These are phyloP conservation scores for Davidsoniella eucalypti DNA, from an alignment of 2,329 filamentous ascomycete genomes.

Conservation along the genomic window DNA sequence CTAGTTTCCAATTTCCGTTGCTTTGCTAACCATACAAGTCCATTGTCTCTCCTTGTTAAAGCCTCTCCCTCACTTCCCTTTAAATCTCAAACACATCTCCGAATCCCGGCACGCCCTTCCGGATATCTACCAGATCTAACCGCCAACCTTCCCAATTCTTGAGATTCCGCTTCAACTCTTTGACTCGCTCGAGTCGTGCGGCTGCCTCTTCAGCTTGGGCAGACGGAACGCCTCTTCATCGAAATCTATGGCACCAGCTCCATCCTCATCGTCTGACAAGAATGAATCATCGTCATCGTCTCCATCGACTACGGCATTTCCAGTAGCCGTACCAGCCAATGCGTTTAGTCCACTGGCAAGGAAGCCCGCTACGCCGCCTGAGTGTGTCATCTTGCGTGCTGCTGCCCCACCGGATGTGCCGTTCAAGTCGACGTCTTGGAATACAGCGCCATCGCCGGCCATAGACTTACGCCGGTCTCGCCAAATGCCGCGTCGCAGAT, in stretches of 20 bases:
- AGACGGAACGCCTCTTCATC: constrained; percentile 49
- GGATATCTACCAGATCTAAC: constrained; percentile 45
- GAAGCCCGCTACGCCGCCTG: constrained; percentile 39
- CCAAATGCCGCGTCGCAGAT: constrained; percentile 76
- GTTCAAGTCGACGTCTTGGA: constrained; percentile 73
- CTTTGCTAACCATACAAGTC: no score
- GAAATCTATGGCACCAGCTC: constrained; percentile 31
- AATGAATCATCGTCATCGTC: constrained; percentile 29
- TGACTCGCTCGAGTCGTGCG: constrained; percentile 44
- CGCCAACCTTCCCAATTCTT: constrained; percentile 54
- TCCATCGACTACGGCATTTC: not conserved
- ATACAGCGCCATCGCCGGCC: constrained; percentile 42
- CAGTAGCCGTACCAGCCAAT: constrained; percentile 31
- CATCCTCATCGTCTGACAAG: constrained; percentile 33
- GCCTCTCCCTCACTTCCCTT: not conserved
- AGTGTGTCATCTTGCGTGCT: constrained; percentile 23
- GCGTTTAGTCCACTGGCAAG: constrained; percentile 42
- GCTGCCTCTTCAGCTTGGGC: constrained; percentile 44
- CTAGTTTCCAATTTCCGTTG: no score
- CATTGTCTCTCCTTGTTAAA: no score
- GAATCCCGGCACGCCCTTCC: constrained; percentile 39
- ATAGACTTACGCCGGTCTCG: constrained; percentile 62
- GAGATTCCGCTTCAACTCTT: constrained; percentile 44
- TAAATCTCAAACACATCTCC: constrained; percentile 50
- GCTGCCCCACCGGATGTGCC: constrained; percentile 25